Conservation (phyloP, 768 basidiomycete species). For the Xerocomus brunneocitrinus region DNA sequence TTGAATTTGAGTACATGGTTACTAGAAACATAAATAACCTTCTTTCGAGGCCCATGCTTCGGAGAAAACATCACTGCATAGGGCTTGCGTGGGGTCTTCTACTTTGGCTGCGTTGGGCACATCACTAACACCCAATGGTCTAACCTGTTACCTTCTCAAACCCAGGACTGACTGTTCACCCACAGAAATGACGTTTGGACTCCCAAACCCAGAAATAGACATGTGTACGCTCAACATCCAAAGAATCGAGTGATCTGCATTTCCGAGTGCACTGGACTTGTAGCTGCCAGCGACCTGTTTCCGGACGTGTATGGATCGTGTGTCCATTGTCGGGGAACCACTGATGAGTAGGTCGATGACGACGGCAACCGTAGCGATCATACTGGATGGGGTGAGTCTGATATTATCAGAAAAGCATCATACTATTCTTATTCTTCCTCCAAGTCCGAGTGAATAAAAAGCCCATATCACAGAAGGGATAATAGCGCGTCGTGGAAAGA, state of each 20-base stretch:
- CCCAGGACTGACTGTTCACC: not conserved
- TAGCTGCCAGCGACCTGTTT: not conserved
- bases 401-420: not conserved
- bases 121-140: not conserved
- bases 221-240: not conserved
- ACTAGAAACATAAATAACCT: too few species aligned
- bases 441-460: not conserved
- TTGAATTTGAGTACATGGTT: too few species aligned
- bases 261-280: not conserved
- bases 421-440: not conserved
- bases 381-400: not conserved
- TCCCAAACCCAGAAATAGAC: not conserved
- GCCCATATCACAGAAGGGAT: not conserved
- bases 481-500: not conserved
- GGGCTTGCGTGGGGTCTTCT: too few species aligned
- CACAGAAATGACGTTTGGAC: not conserved
- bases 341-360: not conserved
- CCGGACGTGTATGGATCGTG: not conserved
- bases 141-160: not conserved
- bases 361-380: not conserved
- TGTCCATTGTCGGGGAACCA: not conserved
- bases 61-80: too few species aligned
- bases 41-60: too few species aligned
- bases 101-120: too few species aligned
- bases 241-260: not conserved